Percentiles rank a stretch among this genome's conserved stretches.
phyloP scores from a whole-genome alignment of 176 grass and related monocot genomes.

The Phoenix dactylifera region DNA sequence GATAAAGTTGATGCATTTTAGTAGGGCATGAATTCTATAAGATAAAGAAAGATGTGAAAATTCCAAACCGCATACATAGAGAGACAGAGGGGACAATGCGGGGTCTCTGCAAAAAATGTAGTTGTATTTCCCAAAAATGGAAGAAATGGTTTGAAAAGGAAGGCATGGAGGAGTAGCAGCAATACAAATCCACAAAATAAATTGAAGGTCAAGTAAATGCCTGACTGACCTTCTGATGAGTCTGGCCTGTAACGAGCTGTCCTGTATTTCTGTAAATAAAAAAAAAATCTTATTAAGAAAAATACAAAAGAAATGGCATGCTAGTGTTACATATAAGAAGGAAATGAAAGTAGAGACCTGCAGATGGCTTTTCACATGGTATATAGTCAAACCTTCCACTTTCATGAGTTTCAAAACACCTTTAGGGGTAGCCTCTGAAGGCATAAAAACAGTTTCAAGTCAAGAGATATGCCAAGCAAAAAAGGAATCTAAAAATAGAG shows the following conservation, averaged over 20 bases:
- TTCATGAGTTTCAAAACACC: conserved; percentile 12
- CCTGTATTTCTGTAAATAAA: conserved; percentile 71
- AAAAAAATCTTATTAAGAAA: conserved; percentile 18
- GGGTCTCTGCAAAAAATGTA: no score
- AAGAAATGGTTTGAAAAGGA: neutral
- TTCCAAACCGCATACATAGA: no score
- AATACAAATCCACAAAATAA: neutral
- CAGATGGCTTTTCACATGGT: conserved; percentile 27
- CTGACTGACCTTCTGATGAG: conserved; percentile 58
- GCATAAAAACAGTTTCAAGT: neutral
- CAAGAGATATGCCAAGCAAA: neutral
- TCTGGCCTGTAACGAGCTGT: conserved; percentile 71
- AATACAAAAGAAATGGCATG: neutral
- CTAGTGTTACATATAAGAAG: neutral
- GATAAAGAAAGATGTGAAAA: no score
- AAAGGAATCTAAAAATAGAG: neutral
- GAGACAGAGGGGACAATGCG: no score
- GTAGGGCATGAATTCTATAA: neutral
- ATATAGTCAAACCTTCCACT: conserved; percentile 13
- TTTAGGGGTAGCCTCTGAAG: conserved; percentile 15
- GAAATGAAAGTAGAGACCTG: conserved; percentile 4
- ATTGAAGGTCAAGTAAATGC: neutral
- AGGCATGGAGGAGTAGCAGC: neutral
- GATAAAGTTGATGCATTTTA: neutral
- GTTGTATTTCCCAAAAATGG: no score